Conservation (phyloP, 192 early-diverging fungal species). For the Dimargaris cristalligena region DNA sequence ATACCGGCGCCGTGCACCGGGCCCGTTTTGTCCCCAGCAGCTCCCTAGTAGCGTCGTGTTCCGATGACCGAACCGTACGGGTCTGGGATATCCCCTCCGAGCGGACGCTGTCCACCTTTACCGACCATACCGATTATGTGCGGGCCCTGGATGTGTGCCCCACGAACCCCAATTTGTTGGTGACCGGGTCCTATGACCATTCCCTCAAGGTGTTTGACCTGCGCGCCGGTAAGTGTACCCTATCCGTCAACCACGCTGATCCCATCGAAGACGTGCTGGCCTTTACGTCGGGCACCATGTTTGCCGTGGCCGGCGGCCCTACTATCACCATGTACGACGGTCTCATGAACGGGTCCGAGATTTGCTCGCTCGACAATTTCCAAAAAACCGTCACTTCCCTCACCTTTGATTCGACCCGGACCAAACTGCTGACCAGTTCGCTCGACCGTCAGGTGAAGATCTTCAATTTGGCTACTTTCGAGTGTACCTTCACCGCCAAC, state of each 20-base stretch:
- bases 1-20: conserved; percentile 59
- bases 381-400: conserved; percentile 91
- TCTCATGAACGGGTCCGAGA: conserved; percentile 54
- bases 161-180: conserved; percentile 64
- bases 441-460: conserved; percentile 95
- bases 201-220: conserved; percentile 87
- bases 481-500: conserved; percentile 70
- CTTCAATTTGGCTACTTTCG: conserved; percentile 72
- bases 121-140: conserved; percentile 84
- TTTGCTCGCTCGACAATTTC: conserved; percentile 72
- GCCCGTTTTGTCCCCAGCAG: conserved; percentile 66
- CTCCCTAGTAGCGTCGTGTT: conserved; percentile 66
- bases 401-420: conserved; percentile 58
- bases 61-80: conserved; percentile 82
- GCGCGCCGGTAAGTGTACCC: conserved; percentile 49
- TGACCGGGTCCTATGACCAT: conserved; percentile 90
- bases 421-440: conserved; percentile 71
- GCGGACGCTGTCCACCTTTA: conserved; percentile 43
- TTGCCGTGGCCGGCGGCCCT: conserved; percentile 53
- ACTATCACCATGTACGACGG: conserved; percentile 79
- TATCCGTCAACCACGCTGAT: conserved; percentile 61
- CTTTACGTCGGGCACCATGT: conserved; percentile 63
- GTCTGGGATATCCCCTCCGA: conserved; percentile 90
- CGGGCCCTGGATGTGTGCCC: conserved; percentile 51
- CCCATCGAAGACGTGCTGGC: conserved; percentile 82